A percentile compares a stretch with the other conserved stretches of the same genome.
These are phyloP conservation scores for Colletotrichum horii DNA, from an alignment of 2,329 filamentous ascomycete genomes.

Conservation along the genomic window DNA sequence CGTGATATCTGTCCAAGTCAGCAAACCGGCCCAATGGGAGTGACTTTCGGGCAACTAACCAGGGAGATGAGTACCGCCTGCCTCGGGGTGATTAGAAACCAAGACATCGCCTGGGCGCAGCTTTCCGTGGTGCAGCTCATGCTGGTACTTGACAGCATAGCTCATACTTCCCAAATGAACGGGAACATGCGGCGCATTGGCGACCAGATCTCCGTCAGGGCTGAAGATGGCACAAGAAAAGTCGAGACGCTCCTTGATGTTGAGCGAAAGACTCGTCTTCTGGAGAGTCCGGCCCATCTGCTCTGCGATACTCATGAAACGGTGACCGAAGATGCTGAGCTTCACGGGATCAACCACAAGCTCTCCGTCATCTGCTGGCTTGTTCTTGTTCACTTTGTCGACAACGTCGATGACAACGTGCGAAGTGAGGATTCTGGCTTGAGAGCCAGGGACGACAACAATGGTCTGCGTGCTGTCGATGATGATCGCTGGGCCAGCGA, in stretches of 20 bases:
- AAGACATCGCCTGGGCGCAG: slow-evolving; percentile 39
- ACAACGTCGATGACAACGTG: slow-evolving; percentile 46
- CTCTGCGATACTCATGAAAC: slow-evolving; percentile 86
- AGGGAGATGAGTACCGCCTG: slow-evolving; percentile 40
- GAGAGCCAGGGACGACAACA: slow-evolving; percentile 68
- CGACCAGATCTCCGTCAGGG: slow-evolving; percentile 73
- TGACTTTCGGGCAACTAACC: slow-evolving; percentile 1
- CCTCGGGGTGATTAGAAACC: slow-evolving; percentile 31
- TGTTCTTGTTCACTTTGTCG: background rate
- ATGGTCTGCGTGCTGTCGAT: slow-evolving; percentile 75
- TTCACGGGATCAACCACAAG: slow-evolving; percentile 67
- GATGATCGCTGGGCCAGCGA: slow-evolving; percentile 70
- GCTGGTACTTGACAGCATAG: slow-evolving; percentile 72
- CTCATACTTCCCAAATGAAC: slow-evolving; percentile 79
- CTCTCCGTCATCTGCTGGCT: slow-evolving; percentile 25
- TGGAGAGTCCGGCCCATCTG: slow-evolving; percentile 82
- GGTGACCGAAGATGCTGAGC: slow-evolving; percentile 77
- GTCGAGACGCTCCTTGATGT: slow-evolving; percentile 81
- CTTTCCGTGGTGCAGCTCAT: slow-evolving; percentile 59
- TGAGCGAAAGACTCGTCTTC: slow-evolving; percentile 80
- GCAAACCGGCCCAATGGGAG: background rate
- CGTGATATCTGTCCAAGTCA: slow-evolving; percentile 31
- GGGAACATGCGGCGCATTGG: slow-evolving; percentile 77
- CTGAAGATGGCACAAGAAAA: slow-evolving; percentile 84
- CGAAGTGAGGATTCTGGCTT: slow-evolving; percentile 46